Evolutionary conservation across 2,329 filamentous ascomycete genomes (phyloP), one percentile per base, ranked within the genome.

Genomic region (Fusarium sp.): DNA sequence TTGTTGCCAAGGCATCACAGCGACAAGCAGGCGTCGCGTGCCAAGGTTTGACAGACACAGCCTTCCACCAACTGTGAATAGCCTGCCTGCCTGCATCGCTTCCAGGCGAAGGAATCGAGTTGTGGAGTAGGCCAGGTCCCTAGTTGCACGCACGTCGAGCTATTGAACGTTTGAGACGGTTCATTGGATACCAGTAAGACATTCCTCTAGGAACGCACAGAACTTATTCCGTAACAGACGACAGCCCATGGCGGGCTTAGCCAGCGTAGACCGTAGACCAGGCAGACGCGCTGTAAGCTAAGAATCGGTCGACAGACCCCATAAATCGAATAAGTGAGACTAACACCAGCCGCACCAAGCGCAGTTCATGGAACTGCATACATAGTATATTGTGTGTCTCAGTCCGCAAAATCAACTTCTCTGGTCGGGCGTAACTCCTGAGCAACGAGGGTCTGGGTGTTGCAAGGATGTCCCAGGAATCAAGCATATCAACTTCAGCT

Each of bases 141-240:
- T 64, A 35, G 55, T 24, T 20, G 32, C n/a, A 49, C 46, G 32
- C 45, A 28, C 22, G 35, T n/a, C 33, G 14, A 60, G 39, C 60
- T 64, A 69, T 55, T 47, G 48, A 46, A 53, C 59, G 66, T 71
- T 50, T 56, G 50, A 46, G 62, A 71, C 67, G 67, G 68, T 67
- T 71, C 47, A 66, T 67, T 74, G 67, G 70, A 56, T 32, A 35
- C 47, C 49, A 53, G 26, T 61, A 32, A 43, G 48, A 37, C 48
- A 51, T 33, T 40, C 49, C 11, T 30, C 43, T 39, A 4, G 15
- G 32, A 40, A 53, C 17, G 35, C 52, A 62, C 51, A 46, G 59
- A 26, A 54, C 57, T 47, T 39, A 54, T 39, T 56, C 49, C 44
- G 44, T 62, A 45, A 49, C 22, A 32, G 49, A 56, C 32, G 37